These are phyloP conservation scores for Violaceomyces palustris DNA, from an alignment of 1,284 basidiomycete species.

Conservation along the genomic window DNA sequence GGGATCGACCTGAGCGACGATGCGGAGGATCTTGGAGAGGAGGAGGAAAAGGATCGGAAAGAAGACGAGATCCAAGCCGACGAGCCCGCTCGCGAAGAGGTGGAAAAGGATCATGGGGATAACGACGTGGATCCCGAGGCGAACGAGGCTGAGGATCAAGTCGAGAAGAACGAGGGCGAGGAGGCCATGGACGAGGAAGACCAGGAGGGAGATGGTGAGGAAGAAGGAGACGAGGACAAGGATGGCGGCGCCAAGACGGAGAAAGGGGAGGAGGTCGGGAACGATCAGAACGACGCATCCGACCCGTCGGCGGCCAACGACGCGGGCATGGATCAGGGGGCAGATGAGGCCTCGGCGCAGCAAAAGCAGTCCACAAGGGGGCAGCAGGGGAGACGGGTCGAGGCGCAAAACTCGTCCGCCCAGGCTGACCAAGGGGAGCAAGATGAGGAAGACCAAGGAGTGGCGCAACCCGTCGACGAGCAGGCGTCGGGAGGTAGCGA, in stretches of 20 bases:
- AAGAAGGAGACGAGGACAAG: conserved; percentile 4
- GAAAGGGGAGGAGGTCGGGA: conserved; percentile 15
- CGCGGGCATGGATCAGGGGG: conserved; percentile 20
- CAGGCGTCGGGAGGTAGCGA: conserved; percentile 9
- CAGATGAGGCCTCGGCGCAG: conserved; percentile 22
- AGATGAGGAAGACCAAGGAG: conserved; percentile 39
- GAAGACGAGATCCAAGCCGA: conserved; percentile 27
- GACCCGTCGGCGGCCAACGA: conserved; percentile 20
- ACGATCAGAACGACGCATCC: conserved; percentile 52
- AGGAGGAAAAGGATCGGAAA: conserved; percentile 10
- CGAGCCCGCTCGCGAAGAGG: conserved; percentile 48
- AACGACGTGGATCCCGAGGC: conserved; percentile 6
- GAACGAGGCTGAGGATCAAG: conserved; percentile 13
- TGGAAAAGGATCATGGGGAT: conserved; percentile 52
- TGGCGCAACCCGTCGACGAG: conserved; percentile 47
- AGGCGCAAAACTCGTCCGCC: conserved; percentile 24
- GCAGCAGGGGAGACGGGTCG: conserved; percentile 17
- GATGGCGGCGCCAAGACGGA: conserved; percentile 16
- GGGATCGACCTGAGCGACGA: conserved; percentile 68
- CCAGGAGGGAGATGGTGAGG: conserved; percentile 21
- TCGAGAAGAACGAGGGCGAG: conserved; percentile 13
- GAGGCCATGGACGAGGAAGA: conserved; percentile 20
- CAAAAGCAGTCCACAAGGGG: conserved; percentile 29
- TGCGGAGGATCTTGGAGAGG: conserved; percentile 25
- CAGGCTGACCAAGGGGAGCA: conserved; percentile 40